Percentiles rank a stretch among this genome's conserved stretches.
These are phyloP conservation scores for Clathrus columnatus DNA, from an alignment of 768 basidiomycete species.

Conservation along the genomic window DNA sequence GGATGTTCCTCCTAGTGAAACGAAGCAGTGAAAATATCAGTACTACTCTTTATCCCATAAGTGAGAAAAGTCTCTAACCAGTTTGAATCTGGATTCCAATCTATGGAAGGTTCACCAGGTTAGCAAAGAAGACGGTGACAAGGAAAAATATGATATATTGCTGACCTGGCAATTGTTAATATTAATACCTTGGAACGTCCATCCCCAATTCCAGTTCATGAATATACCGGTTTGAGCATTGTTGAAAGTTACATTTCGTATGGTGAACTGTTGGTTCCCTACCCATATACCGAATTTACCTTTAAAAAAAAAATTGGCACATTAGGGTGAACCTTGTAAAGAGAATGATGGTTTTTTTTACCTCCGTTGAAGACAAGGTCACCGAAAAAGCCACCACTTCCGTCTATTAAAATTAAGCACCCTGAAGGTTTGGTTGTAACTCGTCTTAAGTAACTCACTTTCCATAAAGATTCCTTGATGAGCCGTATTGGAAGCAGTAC, in stretches of 20 bases:
- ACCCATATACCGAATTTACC: constrained; percentile 56
- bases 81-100: constrained; percentile 51
- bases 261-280: constrained; percentile 74
- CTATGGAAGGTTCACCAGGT: not conserved
- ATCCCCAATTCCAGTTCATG: constrained; percentile 30
- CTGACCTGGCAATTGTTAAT: constrained; percentile 37
- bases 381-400: constrained; percentile 15
- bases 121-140: not conserved
- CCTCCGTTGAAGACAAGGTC: constrained; percentile 20
- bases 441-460: constrained; percentile 1
- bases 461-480: constrained; percentile 19
- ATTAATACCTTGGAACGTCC: constrained; percentile 44
- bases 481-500: constrained; percentile 13
- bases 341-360: not conserved
- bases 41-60: not conserved
- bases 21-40: too few relatives aligned
- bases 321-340: not conserved
- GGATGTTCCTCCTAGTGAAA: not conserved
- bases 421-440: constrained; percentile 18
- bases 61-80: constrained; percentile 29
- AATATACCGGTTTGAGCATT: constrained; percentile 35
- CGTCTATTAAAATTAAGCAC: constrained; percentile 28
- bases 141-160: constrained; percentile 1
- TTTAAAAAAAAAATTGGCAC: too few relatives aligned
- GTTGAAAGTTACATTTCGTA: constrained; percentile 50